Evolutionary conservation across 164 flowering plant genomes (phyloP), one percentile per base, ranked within the genome.

Genomic region (Magnolia sinica): DNA sequence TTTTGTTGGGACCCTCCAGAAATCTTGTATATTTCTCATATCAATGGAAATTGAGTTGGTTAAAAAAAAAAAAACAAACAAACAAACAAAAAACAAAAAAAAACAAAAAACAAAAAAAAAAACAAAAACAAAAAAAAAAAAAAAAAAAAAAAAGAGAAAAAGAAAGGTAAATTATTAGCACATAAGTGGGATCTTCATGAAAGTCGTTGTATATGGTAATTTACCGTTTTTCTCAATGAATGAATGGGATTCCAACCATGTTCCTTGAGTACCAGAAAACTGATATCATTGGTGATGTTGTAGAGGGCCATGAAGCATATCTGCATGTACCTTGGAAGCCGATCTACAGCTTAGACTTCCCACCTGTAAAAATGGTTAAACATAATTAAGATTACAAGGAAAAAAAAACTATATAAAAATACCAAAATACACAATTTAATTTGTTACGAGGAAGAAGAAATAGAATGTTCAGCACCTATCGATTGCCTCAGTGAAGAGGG

Each of bases 401-500:
- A 37, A 37, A 24, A 24, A 24, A 24, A 24, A 1, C 4, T 4
- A 19, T 19, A 64, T 18, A 20, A 13, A 64, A 18, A 5, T 19
- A 64, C 8, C 11, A 64, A 64, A 37, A 37, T 37, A 37, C 45
- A 37, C 4, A 37, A 13, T 55, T 11, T 55, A 55, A 55, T 55
- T 13, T 55, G 0, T 13, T 55, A 8, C 1, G 13, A 55, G 18
- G 2, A 7, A 13, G 13, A 55, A 55, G 61, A 55, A 55, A 11
- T 55, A 16, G 61, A 55, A 55, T 55, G 49, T 64, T 9, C 16
- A 37, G 19, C 81, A 89, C 93, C 83, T 88, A 1, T 86, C 77
- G 7, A 90, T 78, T 6, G 84, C 89, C 64, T 87, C 80, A 0
- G 91, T 88, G 82, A 90, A 89, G 66, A 87, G 81, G 2, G 73